These are phyloP conservation scores for Russula compacta DNA, from an alignment of 768 basidiomycete species.

Conservation along the genomic window DNA sequence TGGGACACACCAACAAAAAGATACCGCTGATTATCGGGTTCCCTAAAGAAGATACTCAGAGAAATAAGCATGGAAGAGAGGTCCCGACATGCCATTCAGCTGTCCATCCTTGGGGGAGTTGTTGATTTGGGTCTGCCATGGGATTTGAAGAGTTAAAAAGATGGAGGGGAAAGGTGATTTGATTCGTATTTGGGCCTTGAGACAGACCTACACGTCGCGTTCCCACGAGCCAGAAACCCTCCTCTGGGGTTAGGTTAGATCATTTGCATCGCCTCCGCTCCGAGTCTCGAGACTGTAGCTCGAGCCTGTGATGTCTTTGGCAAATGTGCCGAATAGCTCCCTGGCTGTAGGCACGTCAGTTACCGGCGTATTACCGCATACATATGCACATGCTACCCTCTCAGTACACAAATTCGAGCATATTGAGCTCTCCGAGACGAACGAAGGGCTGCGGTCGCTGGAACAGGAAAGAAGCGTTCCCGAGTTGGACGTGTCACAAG, in stretches of 20 bases:
- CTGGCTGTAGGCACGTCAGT: not conserved
- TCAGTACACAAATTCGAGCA: not conserved
- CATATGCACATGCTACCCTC: not conserved
- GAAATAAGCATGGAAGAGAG: not conserved
- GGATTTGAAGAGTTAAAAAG: constrained; percentile 5
- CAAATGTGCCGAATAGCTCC: not conserved
- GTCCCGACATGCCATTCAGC: constrained; percentile 68
- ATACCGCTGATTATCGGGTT: constrained; percentile 68
- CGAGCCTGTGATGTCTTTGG: not conserved
- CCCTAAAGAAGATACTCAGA: constrained; percentile 41
- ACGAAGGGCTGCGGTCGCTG: not conserved
- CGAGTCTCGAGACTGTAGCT: not conserved
- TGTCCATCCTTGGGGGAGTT: constrained; percentile 86
- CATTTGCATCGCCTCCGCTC: not conserved
- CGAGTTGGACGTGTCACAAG: not conserved
- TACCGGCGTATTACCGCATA: not conserved
- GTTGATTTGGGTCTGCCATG: constrained; percentile 46
- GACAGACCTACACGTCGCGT: constrained; percentile 12
- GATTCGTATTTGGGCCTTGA: not conserved
- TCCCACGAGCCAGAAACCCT: constrained; percentile 7
- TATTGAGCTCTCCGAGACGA: not conserved
- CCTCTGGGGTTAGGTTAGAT: constrained; percentile 6
- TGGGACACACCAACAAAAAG: constrained; percentile 73
- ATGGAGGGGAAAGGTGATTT: not conserved
- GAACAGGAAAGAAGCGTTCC: not conserved